These are phyloP conservation scores for Mycena olivaceomarginata DNA, from an alignment of 768 basidiomycete genomes.

Conservation along the genomic window DNA sequence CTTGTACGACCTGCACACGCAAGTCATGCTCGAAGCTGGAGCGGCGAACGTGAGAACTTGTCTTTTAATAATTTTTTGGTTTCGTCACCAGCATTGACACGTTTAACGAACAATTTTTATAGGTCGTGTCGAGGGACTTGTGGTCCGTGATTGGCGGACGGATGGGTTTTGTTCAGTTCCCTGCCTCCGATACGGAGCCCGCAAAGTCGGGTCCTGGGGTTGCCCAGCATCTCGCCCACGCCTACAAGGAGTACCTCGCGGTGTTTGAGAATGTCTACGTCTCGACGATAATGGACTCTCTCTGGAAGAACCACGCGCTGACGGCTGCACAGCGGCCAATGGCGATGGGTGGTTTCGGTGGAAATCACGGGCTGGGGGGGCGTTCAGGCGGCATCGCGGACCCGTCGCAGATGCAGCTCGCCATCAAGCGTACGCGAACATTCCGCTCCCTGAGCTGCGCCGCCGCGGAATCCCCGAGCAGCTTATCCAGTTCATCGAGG, in stretches of 20 bases:
- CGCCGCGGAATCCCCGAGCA: slow-evolving; percentile 67
- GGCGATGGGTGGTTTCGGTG: not conserved
- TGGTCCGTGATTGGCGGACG: slow-evolving; percentile 84
- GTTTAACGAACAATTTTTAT: slow-evolving; percentile 25
- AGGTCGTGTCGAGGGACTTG: slow-evolving; percentile 74
- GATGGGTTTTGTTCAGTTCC: slow-evolving; percentile 80
- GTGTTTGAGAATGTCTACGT: slow-evolving; percentile 76
- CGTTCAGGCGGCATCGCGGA: slow-evolving; percentile 41
- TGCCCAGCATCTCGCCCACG: slow-evolving; percentile 75
- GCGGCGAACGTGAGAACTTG: slow-evolving; percentile 61
- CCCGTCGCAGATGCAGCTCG: slow-evolving; percentile 61
- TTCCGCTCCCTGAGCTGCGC: slow-evolving; percentile 71
- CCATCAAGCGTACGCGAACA: slow-evolving; percentile 71
- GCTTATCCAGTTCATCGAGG: slow-evolving; percentile 75
- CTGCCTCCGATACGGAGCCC: slow-evolving; percentile 76
- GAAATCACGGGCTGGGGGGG: slow-evolving; percentile 7
- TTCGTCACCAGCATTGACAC: not conserved
- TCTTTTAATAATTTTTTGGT: slow-evolving; percentile 1
- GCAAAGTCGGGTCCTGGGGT: slow-evolving; percentile 77
- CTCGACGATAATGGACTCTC: slow-evolving; percentile 59
- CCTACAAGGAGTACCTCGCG: slow-evolving; percentile 76
- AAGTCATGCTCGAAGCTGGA: slow-evolving; percentile 78
- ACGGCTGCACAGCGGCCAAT: slow-evolving; percentile 10
- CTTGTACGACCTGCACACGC: slow-evolving; percentile 73
- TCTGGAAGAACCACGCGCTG: slow-evolving; percentile 47